Conservation (phyloP, 768 basidiomycete species). For the Neoboletus magnificus region DNA sequence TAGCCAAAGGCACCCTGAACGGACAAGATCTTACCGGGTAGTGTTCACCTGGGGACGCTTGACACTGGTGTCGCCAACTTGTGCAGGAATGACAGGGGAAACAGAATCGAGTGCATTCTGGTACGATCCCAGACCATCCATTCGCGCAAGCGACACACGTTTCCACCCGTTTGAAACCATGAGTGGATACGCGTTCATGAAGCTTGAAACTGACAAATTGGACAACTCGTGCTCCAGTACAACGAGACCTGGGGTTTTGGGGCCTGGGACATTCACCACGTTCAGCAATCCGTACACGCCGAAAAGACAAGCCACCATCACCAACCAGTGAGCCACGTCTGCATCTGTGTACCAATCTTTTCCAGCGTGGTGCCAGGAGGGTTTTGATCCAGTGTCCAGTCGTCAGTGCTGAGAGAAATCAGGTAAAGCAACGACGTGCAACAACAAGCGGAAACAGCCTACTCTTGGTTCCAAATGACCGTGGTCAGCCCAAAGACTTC, state of each 20-base stretch:
- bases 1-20: neutral
- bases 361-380: constrained; percentile 42
- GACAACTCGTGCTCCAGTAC: constrained; percentile 83
- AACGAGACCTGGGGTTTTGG: constrained; percentile 76
- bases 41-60: constrained; percentile 17
- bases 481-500: constrained; percentile 83
- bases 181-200: constrained; percentile 61
- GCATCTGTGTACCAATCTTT: constrained; percentile 47
- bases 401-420: constrained; percentile 50
- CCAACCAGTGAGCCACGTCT: constrained; percentile 54
- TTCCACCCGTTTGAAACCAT: constrained; percentile 73
- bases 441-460: constrained; percentile 18
- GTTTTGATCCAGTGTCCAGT: constrained; percentile 61
- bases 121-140: constrained; percentile 41
- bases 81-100: constrained; percentile 27
- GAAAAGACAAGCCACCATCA: neutral
- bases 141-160: constrained; percentile 49
- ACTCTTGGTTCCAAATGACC: constrained; percentile 93
- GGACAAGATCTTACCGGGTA: constrained; percentile 9
- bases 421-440: neutral
- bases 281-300: neutral
- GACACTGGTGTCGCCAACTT: constrained; percentile 17
- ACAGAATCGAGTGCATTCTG: constrained; percentile 41
- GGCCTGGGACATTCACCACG: constrained; percentile 33
- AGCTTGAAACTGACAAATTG: constrained; percentile 56